These are phyloP conservation scores for Evernia prunastri DNA, from an alignment of 495 filamentous ascomycete species.

Conservation along the genomic window DNA sequence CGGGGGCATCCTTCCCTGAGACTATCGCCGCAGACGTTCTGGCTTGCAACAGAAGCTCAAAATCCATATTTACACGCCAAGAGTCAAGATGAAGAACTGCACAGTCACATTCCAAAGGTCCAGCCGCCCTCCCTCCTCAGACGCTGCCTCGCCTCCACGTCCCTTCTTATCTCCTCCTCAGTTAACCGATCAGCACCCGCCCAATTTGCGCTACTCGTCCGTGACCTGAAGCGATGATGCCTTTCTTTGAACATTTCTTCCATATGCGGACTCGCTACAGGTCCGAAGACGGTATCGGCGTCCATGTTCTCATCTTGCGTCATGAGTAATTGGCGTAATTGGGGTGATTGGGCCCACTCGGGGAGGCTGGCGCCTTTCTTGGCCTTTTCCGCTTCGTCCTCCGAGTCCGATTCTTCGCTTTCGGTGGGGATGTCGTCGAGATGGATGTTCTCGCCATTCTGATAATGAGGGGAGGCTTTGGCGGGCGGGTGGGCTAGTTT, in stretches of 20 bases:
- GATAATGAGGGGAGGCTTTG: constrained; percentile 56
- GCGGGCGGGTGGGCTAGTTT: constrained; percentile 46
- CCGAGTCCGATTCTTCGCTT: constrained; percentile 82
- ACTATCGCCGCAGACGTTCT: background rate
- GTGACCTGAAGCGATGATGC: constrained; percentile 73
- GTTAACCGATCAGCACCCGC: constrained; percentile 76
- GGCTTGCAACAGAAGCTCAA: background rate
- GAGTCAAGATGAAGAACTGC: background rate
- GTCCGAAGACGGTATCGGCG: constrained; percentile 82
- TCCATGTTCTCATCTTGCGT: constrained; percentile 71
- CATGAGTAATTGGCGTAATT: constrained; percentile 59
- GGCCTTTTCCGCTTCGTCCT: constrained; percentile 72
- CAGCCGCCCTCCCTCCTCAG: constrained; percentile 80
- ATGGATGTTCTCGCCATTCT: constrained; percentile 78
- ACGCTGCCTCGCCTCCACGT: constrained; percentile 72
- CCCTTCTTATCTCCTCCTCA: constrained; percentile 75
- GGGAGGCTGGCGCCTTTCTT: constrained; percentile 50
- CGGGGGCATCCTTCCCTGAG: background rate
- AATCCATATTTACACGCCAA: background rate
- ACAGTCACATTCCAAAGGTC: constrained; percentile 49
- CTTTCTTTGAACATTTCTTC: constrained; percentile 92
- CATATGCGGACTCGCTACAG: constrained; percentile 76
- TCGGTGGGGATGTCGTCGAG: constrained; percentile 93
- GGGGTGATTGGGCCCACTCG: constrained; percentile 78
- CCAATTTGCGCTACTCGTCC: constrained; percentile 95